Percentiles rank a stretch among this genome's conserved stretches.
These are phyloP conservation scores for Pseudogymnoascus sp. DNA, from an alignment of 2,329 filamentous ascomycete species.

Conservation along the genomic window DNA sequence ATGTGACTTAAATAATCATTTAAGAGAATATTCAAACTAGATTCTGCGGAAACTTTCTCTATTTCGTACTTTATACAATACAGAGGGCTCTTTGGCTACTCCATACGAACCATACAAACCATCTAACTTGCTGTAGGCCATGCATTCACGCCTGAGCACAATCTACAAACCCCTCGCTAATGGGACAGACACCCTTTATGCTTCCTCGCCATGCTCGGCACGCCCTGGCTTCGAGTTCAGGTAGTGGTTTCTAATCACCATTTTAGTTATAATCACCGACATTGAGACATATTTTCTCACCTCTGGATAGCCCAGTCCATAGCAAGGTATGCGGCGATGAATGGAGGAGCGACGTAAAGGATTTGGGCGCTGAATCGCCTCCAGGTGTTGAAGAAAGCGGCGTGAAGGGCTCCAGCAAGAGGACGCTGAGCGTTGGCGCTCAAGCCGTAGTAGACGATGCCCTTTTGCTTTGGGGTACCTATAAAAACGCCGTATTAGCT, in stretches of 20 bases:
- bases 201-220: conserved; percentile 39
- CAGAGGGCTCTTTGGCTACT: conserved; percentile 2
- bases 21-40: not conserved
- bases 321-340: conserved; percentile 67
- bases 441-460: conserved; percentile 63
- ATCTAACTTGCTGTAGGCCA: not conserved
- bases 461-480: conserved; percentile 54
- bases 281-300: conserved; percentile 40
- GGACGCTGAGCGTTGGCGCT: conserved; percentile 84
- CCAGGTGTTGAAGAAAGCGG: conserved; percentile 92
- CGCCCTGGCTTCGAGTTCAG: conserved; percentile 71
- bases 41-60: not conserved
- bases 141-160: not conserved
- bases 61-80: conserved; percentile 10
- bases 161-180: not conserved
- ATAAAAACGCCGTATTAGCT: conserved; percentile 22
- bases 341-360: conserved; percentile 76
- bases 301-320: conserved; percentile 88
- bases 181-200: conserved; percentile 18
- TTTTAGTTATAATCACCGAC: not conserved
- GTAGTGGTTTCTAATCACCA: conserved; percentile 59
- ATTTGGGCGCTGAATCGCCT: conserved; percentile 78
- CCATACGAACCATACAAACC: not conserved
- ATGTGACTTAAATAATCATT: not conserved
- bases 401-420: conserved; percentile 66